A percentile compares a stretch with the other conserved stretches of the same genome.
phyloP scores from a whole-genome alignment of 2,329 filamentous ascomycete genomes.

The Aspergillus puulaauensis region DNA sequence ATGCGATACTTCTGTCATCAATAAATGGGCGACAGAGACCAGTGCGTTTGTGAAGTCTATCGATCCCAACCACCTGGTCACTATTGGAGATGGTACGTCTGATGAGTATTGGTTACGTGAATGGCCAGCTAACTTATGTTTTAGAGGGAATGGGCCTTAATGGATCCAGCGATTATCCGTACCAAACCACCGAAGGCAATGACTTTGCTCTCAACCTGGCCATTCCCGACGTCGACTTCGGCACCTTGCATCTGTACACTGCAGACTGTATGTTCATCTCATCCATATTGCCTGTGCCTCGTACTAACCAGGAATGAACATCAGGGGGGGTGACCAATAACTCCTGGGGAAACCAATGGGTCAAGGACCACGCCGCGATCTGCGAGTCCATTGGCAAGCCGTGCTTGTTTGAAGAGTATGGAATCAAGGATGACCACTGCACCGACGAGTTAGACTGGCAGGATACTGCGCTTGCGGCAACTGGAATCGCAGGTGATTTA shows the following conservation, averaged over 20 bases:
- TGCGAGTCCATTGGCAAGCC: conserved; percentile 40
- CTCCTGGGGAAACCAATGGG: conserved; percentile 49
- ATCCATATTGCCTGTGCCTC: background rate
- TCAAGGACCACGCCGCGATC: conserved; percentile 45
- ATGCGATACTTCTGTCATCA: conserved; percentile 58
- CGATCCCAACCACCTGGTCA: conserved; percentile 61
- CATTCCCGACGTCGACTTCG: conserved; percentile 57
- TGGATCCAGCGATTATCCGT: conserved; percentile 53
- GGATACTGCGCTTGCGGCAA: conserved; percentile 31
- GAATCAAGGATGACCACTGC: conserved; percentile 28
- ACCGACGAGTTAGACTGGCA: conserved; percentile 34
- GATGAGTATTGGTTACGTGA: background rate
- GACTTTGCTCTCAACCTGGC: conserved; percentile 55
- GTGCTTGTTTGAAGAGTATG: conserved; percentile 44
- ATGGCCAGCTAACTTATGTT: accelerated
- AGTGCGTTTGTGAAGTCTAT: conserved; percentile 64
- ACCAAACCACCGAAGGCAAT: conserved; percentile 50
- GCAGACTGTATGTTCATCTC: conserved; percentile 35
- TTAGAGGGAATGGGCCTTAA: conserved; percentile 56
- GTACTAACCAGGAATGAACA: background rate
- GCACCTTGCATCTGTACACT: conserved; percentile 55
- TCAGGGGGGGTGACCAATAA: conserved; percentile 36
- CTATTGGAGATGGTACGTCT: conserved; percentile 53
- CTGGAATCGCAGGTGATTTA: conserved; percentile 36
- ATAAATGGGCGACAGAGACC: conserved; percentile 58